Evolutionary conservation across 768 basidiomycete species (phyloP).

Genomic region (Boletus speciosus): DNA sequence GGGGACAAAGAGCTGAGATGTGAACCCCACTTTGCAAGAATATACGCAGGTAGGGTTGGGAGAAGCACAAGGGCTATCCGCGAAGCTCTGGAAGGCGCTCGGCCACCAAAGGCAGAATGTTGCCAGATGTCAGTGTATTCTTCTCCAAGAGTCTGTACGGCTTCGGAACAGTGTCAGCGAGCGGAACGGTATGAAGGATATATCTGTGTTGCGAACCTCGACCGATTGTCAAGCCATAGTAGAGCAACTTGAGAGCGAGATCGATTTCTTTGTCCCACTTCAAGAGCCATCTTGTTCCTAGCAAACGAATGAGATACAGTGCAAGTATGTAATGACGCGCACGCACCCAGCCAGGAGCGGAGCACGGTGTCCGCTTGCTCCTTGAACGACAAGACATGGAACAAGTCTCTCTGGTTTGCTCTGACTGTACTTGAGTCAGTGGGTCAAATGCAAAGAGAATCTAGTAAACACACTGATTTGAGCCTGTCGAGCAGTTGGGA

Average conservation of each 20-base stretch:
- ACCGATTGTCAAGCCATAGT: constrained; percentile 73
- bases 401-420: constrained; percentile 80
- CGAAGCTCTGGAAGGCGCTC: constrained; percentile 41
- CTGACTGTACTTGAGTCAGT: constrained; percentile 51
- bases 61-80: constrained; percentile 61
- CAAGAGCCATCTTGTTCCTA: constrained; percentile 77
- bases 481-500: constrained; percentile 78
- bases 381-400: constrained; percentile 68
- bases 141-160: constrained; percentile 82
- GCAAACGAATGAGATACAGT: constrained; percentile 8
- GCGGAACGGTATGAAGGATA: not conserved
- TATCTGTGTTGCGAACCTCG: constrained; percentile 47
- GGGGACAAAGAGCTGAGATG: constrained; percentile 33
- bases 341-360: constrained; percentile 72
- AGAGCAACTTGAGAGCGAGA: constrained; percentile 59
- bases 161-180: constrained; percentile 36
- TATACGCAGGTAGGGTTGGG: constrained; percentile 62
- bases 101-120: constrained; percentile 42
- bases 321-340: not conserved
- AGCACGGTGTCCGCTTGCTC: constrained; percentile 74
- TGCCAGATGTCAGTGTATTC: constrained; percentile 88
- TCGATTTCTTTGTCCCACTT: constrained; percentile 83
- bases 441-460: not conserved
- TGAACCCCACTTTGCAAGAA: constrained; percentile 49
- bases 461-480: constrained; percentile 69